Percentiles rank a stretch among this genome's conserved stretches.
Conservation (phyloP, 495 filamentous ascomycete genomes). For the Penicillium daleae region DNA sequence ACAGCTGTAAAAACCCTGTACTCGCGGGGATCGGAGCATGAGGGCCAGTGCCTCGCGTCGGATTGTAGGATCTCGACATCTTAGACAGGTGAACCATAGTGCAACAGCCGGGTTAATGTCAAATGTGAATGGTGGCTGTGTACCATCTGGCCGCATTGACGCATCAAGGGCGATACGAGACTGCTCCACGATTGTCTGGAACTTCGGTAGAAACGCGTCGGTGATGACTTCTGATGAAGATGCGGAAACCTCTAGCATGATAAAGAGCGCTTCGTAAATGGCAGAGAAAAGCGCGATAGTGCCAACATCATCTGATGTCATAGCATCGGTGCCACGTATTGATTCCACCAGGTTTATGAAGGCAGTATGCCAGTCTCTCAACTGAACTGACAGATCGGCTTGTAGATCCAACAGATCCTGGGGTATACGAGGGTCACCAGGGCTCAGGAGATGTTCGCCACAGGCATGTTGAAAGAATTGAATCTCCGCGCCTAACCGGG, state of each 20-base stretch:
- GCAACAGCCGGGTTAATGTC: slow-evolving; percentile 33
- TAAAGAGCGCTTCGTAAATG: slow-evolving; percentile 31
- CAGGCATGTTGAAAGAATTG: slow-evolving; percentile 27
- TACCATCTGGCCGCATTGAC: slow-evolving; percentile 24
- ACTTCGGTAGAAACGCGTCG: slow-evolving; percentile 28
- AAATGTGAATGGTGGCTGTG: slow-evolving; percentile 37
- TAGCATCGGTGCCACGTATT: slow-evolving; percentile 6
- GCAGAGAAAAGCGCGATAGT: slow-evolving; percentile 29
- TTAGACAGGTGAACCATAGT: slow-evolving; percentile 31
- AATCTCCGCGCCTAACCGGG: slow-evolving; percentile 20
- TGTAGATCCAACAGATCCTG: slow-evolving; percentile 15
- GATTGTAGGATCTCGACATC: slow-evolving; percentile 34
- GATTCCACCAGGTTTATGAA: slow-evolving; percentile 28
- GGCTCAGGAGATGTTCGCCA: slow-evolving; percentile 12
- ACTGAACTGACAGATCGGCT: slow-evolving; percentile 15
- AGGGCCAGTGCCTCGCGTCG: slow-evolving; percentile 33
- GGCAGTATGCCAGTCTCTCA: slow-evolving; percentile 30
- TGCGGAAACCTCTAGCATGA: slow-evolving; percentile 24
- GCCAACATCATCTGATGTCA: slow-evolving; percentile 20
- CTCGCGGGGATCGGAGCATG: slow-evolving; percentile 24
- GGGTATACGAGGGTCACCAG: slow-evolving; percentile 16
- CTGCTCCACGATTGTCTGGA: slow-evolving; percentile 35
- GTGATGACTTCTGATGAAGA: slow-evolving; percentile 21
- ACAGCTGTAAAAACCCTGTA: slow-evolving; percentile 34
- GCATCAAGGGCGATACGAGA: slow-evolving; percentile 21